Conservation (phyloP, 2,329 filamentous ascomycete species). For the Nigrospora osmanthi region DNA sequence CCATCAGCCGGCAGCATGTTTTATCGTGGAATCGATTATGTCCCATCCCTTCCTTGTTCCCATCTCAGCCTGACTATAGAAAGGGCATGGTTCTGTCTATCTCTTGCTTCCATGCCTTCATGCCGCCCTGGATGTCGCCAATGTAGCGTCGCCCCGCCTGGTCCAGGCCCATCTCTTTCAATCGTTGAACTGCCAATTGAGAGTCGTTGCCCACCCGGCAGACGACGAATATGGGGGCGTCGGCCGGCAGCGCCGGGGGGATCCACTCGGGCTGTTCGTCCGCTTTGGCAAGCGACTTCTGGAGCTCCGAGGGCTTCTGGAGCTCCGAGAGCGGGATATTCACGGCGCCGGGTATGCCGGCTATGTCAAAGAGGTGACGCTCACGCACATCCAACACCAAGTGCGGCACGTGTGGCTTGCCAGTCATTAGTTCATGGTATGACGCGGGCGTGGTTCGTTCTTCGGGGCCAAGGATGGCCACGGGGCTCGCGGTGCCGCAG, state of each 20-base stretch:
- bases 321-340: slow-evolving; percentile 63
- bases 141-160: slow-evolving; percentile 48
- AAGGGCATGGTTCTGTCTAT: slow-evolving; percentile 55
- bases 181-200: slow-evolving; percentile 57
- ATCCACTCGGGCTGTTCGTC: slow-evolving; percentile 26
- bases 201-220: slow-evolving; percentile 75
- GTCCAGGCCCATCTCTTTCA: slow-evolving; percentile 54
- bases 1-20: no score
- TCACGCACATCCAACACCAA: slow-evolving; percentile 78
- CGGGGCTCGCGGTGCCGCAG: slow-evolving; percentile 57
- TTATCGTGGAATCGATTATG: neutral
- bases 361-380: slow-evolving; percentile 76
- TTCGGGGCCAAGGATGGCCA: slow-evolving; percentile 48
- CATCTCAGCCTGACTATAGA: slow-evolving; percentile 22
- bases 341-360: slow-evolving; percentile 64
- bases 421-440: slow-evolving; percentile 35
- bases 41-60: neutral
- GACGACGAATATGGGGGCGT: slow-evolving; percentile 59
- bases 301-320: slow-evolving; percentile 39
- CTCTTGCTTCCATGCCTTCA: slow-evolving; percentile 63
- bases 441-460: slow-evolving; percentile 62
- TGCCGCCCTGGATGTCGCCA: slow-evolving; percentile 64
- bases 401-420: slow-evolving; percentile 23
- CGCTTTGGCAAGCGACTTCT: slow-evolving; percentile 14
- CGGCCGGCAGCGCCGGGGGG: slow-evolving; percentile 24